These are phyloP conservation scores for Crotalaria pallida DNA, from an alignment of 306 rosid species.

Conservation along the genomic window DNA sequence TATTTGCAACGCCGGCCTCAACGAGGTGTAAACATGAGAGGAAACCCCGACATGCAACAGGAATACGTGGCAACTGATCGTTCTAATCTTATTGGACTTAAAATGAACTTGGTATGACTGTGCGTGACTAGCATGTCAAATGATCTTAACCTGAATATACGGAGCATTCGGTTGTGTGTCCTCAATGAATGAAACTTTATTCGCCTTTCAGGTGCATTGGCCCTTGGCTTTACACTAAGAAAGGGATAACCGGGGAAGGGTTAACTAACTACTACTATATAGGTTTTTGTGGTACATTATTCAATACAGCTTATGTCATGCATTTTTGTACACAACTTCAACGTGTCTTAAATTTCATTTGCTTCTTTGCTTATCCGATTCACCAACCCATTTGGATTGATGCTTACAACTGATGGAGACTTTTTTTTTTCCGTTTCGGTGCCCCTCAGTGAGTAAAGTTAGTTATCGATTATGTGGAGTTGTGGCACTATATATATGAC, in stretches of 20 bases:
- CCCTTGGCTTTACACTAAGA: not conserved
- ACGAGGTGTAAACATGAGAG: slow-evolving; percentile 46
- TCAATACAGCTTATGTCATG: slow-evolving; percentile 36
- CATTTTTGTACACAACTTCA: not conserved
- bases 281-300: slow-evolving; percentile 29
- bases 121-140: not conserved
- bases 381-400: too few species aligned
- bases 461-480: too few species aligned
- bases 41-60: slow-evolving; percentile 43
- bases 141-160: not conserved
- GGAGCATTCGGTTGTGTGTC: slow-evolving; percentile 12
- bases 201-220: slow-evolving; percentile 20
- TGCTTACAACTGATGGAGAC: too few species aligned
- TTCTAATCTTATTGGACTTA: not conserved
- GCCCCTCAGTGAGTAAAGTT: too few species aligned
- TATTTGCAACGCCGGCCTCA: not conserved
- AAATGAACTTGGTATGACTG: not conserved
- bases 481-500: too few species aligned
- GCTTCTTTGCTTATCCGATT: too few species aligned
- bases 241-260: not conserved
- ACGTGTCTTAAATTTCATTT: not conserved
- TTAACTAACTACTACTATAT: too few species aligned
- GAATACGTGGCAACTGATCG: slow-evolving; percentile 33
- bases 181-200: slow-evolving; percentile 9
- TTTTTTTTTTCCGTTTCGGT: too few species aligned